Conservation (phyloP, 805 yeast genomes). For the Lachancea dasiensis region DNA sequence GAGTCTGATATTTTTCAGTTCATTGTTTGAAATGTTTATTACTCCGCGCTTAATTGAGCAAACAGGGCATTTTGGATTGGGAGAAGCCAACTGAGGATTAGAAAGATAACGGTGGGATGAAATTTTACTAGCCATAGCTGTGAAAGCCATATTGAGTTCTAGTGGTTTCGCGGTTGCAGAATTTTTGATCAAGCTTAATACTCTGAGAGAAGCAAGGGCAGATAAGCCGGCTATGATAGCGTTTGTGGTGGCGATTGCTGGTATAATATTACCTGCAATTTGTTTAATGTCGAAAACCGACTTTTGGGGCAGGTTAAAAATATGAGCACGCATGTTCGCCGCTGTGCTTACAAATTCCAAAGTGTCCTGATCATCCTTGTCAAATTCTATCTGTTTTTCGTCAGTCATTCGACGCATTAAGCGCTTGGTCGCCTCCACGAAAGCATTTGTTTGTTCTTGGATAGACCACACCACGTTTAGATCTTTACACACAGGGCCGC, state of each 20-base stretch:
- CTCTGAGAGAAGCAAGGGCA: constrained; percentile 61
- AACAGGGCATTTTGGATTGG: constrained; percentile 68
- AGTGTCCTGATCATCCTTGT: constrained; percentile 93
- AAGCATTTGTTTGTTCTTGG: constrained; percentile 56
- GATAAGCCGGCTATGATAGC: constrained; percentile 92
- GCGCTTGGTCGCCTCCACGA: constrained; percentile 42
- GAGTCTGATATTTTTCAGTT: constrained; percentile 35
- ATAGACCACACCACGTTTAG: constrained; percentile 49
- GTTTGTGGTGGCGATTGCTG: constrained; percentile 97
- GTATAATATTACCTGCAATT: constrained; percentile 96
- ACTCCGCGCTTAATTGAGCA: constrained; percentile 54
- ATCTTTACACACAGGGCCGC: constrained; percentile 17
- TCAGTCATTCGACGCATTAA: constrained; percentile 44
- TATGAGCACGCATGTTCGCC: constrained; percentile 65
- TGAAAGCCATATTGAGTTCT: constrained; percentile 41
- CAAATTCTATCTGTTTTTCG: constrained; percentile 56
- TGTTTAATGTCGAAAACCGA: constrained; percentile 85
- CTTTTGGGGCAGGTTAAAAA: constrained; percentile 65
- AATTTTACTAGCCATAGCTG: constrained; percentile 43
- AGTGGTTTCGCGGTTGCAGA: constrained; percentile 34
- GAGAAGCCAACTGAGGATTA: constrained; percentile 52
- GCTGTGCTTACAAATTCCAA: constrained; percentile 82
- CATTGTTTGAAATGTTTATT: constrained; percentile 29
- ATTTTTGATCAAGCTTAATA: constrained; percentile 35
- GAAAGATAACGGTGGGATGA: constrained; percentile 51